These are phyloP conservation scores for Cryptococcus sp. DNA, from an alignment of 1,284 basidiomycete genomes.

Conservation along the genomic window DNA sequence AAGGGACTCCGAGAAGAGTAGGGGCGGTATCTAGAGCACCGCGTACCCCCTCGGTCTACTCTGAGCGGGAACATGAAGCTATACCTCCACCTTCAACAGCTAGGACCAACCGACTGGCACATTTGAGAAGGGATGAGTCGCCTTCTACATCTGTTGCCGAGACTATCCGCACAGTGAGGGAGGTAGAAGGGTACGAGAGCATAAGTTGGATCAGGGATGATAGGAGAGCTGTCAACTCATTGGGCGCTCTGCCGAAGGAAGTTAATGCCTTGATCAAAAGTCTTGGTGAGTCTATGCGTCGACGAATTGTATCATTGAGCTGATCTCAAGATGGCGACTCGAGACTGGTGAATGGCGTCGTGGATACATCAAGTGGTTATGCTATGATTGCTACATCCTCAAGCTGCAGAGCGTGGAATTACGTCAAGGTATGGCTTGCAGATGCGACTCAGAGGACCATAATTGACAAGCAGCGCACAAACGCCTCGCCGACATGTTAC, in stretches of 20 bases:
- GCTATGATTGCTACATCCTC: slow-evolving; percentile 42
- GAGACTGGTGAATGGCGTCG: slow-evolving; percentile 34
- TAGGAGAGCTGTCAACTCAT: slow-evolving; percentile 21
- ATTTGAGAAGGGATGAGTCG: slow-evolving; percentile 10
- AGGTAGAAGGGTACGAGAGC: slow-evolving; percentile 17
- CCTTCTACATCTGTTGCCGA: slow-evolving; percentile 27
- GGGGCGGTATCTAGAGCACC: slow-evolving; percentile 14
- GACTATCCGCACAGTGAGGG: slow-evolving; percentile 18
- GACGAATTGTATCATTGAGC: neutral
- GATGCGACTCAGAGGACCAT: neutral
- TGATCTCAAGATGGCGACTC: slow-evolving; percentile 38
- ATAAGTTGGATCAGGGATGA: slow-evolving; percentile 36
- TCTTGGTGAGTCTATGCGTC: slow-evolving; percentile 15
- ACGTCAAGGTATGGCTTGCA: slow-evolving; percentile 32
- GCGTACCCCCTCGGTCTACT: slow-evolving; percentile 21
- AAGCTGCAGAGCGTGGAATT: slow-evolving; percentile 49
- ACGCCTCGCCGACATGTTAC: slow-evolving; percentile 39
- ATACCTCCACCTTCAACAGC: slow-evolving; percentile 13
- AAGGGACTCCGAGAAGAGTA: slow-evolving; percentile 29
- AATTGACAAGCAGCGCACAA: slow-evolving; percentile 26
- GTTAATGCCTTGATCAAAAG: slow-evolving; percentile 25
- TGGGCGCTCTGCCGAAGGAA: slow-evolving; percentile 34
- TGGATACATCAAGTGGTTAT: slow-evolving; percentile 45
- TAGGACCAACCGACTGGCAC: slow-evolving; percentile 9
- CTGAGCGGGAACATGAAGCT: slow-evolving; percentile 7